phyloP scores from a whole-genome alignment of 2,329 filamentous ascomycete species.

The Fusarium praegraminearum region DNA sequence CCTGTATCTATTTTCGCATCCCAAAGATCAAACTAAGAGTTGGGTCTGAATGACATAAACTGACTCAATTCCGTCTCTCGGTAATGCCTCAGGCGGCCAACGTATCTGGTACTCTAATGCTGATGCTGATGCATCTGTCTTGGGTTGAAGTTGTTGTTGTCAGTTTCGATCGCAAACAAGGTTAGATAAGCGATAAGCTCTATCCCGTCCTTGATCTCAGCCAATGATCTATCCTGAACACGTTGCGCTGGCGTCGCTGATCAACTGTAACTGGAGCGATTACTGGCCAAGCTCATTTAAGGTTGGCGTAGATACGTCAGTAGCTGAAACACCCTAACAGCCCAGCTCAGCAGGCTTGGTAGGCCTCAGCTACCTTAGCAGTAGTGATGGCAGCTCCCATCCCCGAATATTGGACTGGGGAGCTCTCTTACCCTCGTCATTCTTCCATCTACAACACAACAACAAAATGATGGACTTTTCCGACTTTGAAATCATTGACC shows the following conservation, averaged over 20 bases:
- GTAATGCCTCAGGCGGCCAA: too few relatives aligned
- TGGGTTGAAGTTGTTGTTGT: not conserved
- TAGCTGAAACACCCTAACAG: constrained; percentile 22
- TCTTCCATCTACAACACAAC: constrained; percentile 1
- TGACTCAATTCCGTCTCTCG: too few relatives aligned
- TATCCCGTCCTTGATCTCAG: not conserved
- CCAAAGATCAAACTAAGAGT: too few relatives aligned
- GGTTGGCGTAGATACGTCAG: constrained; percentile 29
- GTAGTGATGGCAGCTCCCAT: constrained; percentile 3
- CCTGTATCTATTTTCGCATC: too few relatives aligned
- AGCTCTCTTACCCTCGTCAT: constrained; percentile 22
- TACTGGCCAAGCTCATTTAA: constrained; percentile 20
- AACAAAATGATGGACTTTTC: constrained; percentile 41
- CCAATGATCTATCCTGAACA: constrained; percentile 9
- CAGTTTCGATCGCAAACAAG: not conserved
- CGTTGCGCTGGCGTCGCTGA: constrained; percentile 6
- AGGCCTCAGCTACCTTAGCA: constrained; percentile 6
- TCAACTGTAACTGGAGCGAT: constrained; percentile 33
- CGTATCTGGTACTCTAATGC: too few relatives aligned
- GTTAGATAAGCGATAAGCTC: constrained; percentile 9
- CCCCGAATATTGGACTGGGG: constrained; percentile 23
- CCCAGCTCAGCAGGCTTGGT: not conserved
- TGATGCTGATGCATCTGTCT: not conserved
- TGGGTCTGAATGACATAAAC: too few relatives aligned
- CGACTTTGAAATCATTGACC: constrained; percentile 45